Evolutionary conservation across 2,329 filamentous ascomycete genomes (phyloP).

Genomic region (Colletotrichum nymphaeae): DNA sequence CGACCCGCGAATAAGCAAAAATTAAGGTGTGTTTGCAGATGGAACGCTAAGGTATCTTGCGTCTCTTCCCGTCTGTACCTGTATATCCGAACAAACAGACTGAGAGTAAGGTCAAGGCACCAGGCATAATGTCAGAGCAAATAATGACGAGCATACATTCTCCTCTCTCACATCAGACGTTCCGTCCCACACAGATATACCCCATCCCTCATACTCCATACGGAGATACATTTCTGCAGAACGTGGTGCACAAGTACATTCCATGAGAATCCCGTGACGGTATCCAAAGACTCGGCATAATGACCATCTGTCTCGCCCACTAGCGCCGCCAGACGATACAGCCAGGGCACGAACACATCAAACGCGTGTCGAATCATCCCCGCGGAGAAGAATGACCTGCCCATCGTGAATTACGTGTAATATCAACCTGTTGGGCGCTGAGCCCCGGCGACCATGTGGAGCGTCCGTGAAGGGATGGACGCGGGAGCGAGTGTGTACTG

Average conservation of each 20-base stretch:
- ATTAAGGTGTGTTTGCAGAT: not conserved
- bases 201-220: not conserved
- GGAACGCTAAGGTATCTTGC: not conserved
- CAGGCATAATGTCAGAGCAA: not conserved
- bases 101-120: not conserved
- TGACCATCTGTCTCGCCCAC: conserved; percentile 15
- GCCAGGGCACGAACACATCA: not conserved
- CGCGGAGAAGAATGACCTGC: not conserved
- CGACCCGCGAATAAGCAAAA: not conserved
- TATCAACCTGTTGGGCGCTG: not conserved
- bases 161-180: not conserved
- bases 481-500: not conserved
- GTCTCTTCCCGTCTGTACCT: not conserved
- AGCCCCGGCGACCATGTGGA: not conserved
- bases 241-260: too few species aligned
- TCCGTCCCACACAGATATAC: not conserved
- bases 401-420: not conserved
- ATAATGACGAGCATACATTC: conserved; percentile 9
- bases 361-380: not conserved
- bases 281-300: conserved; percentile 2
- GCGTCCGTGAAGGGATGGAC: not conserved
- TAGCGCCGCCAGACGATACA: not conserved
- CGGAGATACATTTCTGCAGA: not conserved
- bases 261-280: conserved; percentile 3
- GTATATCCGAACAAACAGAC: not conserved